Evolutionary conservation across 1,139 yeast species (phyloP).

Genomic region (Yarrowia galli): DNA sequence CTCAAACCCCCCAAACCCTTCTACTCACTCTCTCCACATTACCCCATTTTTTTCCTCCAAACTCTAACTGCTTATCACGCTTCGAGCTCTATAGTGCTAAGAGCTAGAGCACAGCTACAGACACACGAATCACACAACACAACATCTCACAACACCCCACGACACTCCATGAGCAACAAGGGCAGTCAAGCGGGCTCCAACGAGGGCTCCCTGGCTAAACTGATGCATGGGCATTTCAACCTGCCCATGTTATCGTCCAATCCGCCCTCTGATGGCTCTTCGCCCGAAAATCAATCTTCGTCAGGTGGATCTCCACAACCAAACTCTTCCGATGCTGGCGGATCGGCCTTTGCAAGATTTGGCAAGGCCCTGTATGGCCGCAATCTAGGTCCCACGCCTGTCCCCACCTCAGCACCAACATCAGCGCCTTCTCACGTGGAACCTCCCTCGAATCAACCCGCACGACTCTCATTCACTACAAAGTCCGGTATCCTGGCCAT

Average conservation of each 20-base stretch:
- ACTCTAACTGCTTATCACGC: slow-evolving; percentile 26
- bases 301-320: slow-evolving; percentile 18
- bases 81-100: not conserved
- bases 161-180: slow-evolving; percentile 12
- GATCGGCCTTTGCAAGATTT: slow-evolving; percentile 47
- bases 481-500: slow-evolving; percentile 48
- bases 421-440: slow-evolving; percentile 38
- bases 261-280: slow-evolving; percentile 31
- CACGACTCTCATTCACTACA: slow-evolving; percentile 42
- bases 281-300: slow-evolving; percentile 13
- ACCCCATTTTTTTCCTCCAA: not conserved
- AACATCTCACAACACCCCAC: not conserved
- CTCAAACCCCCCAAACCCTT: not conserved
- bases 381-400: slow-evolving; percentile 40
- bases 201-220: slow-evolving; percentile 36
- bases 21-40: not conserved
- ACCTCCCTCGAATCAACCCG: slow-evolving; percentile 8
- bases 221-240: slow-evolving; percentile 35
- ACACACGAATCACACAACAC: too few species aligned
- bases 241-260: slow-evolving; percentile 30
- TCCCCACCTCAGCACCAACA: slow-evolving; percentile 40
- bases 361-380: slow-evolving; percentile 48
- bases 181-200: slow-evolving; percentile 30
- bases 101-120: not conserved
- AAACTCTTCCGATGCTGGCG: slow-evolving; percentile 14